Evolutionary conservation across 441 rosid genomes (phyloP).

Genomic region (Populus tomentosa): DNA sequence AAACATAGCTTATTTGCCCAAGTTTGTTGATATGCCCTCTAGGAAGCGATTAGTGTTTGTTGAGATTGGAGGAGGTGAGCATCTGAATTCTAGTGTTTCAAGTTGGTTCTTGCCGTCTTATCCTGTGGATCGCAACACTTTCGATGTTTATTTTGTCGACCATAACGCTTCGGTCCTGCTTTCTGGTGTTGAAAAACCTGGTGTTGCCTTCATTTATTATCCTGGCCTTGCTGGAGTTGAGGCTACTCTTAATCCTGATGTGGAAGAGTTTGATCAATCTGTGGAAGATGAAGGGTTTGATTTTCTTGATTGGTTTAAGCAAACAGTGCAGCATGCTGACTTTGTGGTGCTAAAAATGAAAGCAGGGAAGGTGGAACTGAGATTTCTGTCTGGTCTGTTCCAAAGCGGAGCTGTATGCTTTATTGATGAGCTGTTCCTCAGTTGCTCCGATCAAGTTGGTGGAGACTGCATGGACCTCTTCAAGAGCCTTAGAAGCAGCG

Average conservation of each 20-base stretch:
- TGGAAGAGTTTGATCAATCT: constrained; percentile 44
- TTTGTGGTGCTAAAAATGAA: constrained; percentile 78
- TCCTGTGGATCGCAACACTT: constrained; percentile 53
- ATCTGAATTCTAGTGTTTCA: constrained; percentile 33
- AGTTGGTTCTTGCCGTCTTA: constrained; percentile 60
- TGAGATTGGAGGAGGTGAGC: constrained; percentile 57
- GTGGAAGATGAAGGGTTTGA: constrained; percentile 53
- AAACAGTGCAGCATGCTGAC: constrained; percentile 56
- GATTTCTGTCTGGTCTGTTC: constrained; percentile 44
- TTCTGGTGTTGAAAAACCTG: constrained; percentile 50
- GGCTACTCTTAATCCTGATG: constrained; percentile 11
- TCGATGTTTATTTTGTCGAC: constrained; percentile 63
- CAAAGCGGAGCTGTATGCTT: constrained; percentile 58
- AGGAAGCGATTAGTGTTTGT: constrained; percentile 49
- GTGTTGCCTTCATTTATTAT: constrained; percentile 58
- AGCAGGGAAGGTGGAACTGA: constrained; percentile 49
- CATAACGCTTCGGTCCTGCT: constrained; percentile 65
- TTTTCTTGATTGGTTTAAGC: constrained; percentile 64
- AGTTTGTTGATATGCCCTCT: constrained; percentile 38
- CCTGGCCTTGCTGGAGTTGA: constrained; percentile 53
- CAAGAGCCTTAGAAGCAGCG: constrained; percentile 48
- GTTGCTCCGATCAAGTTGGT: constrained; percentile 34
- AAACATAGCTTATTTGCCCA: constrained; percentile 50
- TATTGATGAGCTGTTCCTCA: constrained; percentile 71
- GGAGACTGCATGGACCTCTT: constrained; percentile 47